Base-by-base conservation (phyloP, 768 basidiomycete species). In the Royoungia palumana region DNA sequence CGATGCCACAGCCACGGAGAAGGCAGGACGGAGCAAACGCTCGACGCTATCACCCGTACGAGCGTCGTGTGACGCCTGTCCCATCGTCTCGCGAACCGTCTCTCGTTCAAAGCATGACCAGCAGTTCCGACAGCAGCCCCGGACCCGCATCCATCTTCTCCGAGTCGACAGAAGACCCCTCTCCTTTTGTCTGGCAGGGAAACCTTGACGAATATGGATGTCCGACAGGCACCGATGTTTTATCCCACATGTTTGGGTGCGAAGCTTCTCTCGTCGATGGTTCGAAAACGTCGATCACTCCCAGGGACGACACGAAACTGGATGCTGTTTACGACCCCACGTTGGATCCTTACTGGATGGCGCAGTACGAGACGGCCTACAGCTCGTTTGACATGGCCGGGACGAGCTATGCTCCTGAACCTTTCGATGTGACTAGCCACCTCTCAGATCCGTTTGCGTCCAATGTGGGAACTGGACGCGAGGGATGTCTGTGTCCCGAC, bases 401-500 rank as follows among this genome's bases (percentile, higher is more conserved):
- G 16, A 17, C 38, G 35, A 9, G 1, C 3, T n/a, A 21, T 22
- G n/a, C n/a, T 17, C 47, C 36, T 13, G 44, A 34, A 34, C 40
- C 22, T 28, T 27, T 13, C 17, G 41, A 2, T 16, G 35, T 16
- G 14, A 1, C 4, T 16, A 32, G 32, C 14, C 3, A 13, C 32
- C 16, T 32, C 32, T 16, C 32, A 32, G 32, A 32, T 16, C 1
- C 14, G 32, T 6, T 32, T 16, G 3, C 14, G 1, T 47, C 30
- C 17, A 38, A 14, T 21, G 21, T 14, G 14, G 14, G 16, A 12
- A 42, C 55, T 0, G 51, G 46, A 13, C 51, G 28, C 8, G 49
- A 53, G n/a, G 49, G 46, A 12, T 56, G 47, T 28, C 32, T 53
- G 6, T 54, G 41, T 16, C 51, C 56, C 0, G 52, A 57, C 8